Percentiles rank a stretch among this genome's conserved stretches.
These are phyloP conservation scores for Saitozyma sp. DNA, from an alignment of 768 basidiomycete species.

Conservation along the genomic window DNA sequence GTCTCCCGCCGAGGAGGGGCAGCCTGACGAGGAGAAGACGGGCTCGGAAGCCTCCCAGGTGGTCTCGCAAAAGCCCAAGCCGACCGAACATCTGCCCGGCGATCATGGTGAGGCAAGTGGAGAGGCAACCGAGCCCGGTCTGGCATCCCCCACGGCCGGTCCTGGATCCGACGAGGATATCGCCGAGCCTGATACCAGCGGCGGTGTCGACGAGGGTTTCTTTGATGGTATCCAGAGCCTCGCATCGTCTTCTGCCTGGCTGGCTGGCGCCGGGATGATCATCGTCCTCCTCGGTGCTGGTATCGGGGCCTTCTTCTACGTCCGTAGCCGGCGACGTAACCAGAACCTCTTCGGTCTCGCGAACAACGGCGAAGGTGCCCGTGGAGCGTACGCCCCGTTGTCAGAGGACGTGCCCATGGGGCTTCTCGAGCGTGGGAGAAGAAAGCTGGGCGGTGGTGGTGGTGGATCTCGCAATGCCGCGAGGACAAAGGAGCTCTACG, in stretches of 20 bases:
- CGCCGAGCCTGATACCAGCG: conserved; percentile 17
- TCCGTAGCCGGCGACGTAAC: conserved; percentile 58
- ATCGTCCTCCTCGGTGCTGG: conserved; percentile 73
- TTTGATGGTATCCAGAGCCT: conserved; percentile 43
- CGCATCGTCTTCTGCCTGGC: conserved; percentile 74
- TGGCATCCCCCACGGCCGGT: conserved; percentile 29
- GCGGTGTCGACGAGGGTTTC: conserved; percentile 49
- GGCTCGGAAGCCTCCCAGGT: conserved; percentile 45
- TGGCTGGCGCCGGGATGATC: conserved; percentile 79
- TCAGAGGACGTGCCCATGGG: conserved; percentile 75
- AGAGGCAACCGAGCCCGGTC: conserved; percentile 69
- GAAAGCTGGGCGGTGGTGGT: conserved; percentile 50
- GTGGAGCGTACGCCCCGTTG: conserved; percentile 48
- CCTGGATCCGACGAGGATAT: conserved; percentile 20
- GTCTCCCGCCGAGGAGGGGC: conserved; percentile 48
- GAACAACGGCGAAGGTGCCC: conserved; percentile 57
- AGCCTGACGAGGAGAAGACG: conserved; percentile 50
- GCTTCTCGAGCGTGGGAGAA: conserved; percentile 58
- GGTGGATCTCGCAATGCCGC: conserved; percentile 23
- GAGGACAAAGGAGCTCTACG: conserved; percentile 86
- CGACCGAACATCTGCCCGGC: conserved; percentile 81
- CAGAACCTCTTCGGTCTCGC: conserved; percentile 55
- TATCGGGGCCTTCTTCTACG: conserved; percentile 75
- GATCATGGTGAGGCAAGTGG: conserved; percentile 79
- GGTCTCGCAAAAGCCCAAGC: conserved; percentile 73